Base-by-base conservation (phyloP, 192 early-diverging fungal species). In the Radiomyces spectabilis region DNA sequence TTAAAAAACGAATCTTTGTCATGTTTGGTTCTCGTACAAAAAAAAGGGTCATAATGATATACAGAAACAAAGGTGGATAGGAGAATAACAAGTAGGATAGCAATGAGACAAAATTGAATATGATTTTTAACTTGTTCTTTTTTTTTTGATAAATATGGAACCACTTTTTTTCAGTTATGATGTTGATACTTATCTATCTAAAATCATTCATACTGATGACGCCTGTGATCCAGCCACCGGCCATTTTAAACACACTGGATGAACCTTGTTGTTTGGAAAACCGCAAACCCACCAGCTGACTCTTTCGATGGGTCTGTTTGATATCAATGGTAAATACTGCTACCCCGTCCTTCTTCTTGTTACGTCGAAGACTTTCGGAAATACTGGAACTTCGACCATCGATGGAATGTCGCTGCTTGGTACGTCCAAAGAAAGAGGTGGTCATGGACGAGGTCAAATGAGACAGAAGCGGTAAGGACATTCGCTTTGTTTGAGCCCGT, bases 251-350 rank as follows among this genome's bases (percentile, higher is more conserved):
- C 6, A 54, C 52, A 9, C 41, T 55, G 2, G 44, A 45, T n/a
- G 60, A 62, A n/a, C 60, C 60, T 25, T 59, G 19, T 8, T 32
- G 24, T 51, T 40, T 49, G 0, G 47, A 39, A 32, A 59, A 59
- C 3, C 57, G 2, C n/a, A 59, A 4, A 13, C 25, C 46, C 24
- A 48, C 27, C 12, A 42, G 29, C 26, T 54, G 26, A 43, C 15
- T 18, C n/a, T n/a, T n/a, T n/a, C 40, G 38, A 15, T 58, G 26
- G 10, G 31, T 0, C 12, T 54, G 40, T 21, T 52, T 33, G 5
- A 48, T 30, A 12, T 54, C 41, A 8, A 62, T 62, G 8, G 43
- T 54, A 38, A 62, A 62, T 30, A 53, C 13, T 5, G 38, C 60
- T 2, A 46, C 39, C 3, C 52, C 52, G 10, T 62, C 60, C 27